Conservation (phyloP, 768 basidiomycete species). For the Boletus rex-veris region DNA sequence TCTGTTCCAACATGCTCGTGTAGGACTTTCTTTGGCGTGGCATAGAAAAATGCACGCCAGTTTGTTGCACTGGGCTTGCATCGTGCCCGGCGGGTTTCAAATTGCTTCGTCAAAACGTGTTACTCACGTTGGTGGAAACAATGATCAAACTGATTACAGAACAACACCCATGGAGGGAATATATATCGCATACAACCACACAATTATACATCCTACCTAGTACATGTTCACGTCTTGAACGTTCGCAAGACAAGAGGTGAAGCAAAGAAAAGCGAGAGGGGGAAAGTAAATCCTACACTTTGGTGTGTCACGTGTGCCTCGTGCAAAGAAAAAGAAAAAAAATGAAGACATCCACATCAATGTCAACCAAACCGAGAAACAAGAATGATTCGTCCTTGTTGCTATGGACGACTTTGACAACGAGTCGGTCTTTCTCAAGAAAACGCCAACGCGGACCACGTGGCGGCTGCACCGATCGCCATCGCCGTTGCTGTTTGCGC, state of each 20-base stretch:
- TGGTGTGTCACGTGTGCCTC: conserved; percentile 5
- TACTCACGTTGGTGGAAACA: too few relatives aligned
- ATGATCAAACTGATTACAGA: too few relatives aligned
- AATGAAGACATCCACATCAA: background rate
- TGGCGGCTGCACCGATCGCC: conserved; percentile 63
- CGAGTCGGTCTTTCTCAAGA: conserved; percentile 29
- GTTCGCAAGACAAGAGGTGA: background rate
- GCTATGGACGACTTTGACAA: background rate
- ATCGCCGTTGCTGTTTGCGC: conserved; percentile 61
- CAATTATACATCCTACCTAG: conserved; percentile 4
- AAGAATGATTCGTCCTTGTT: background rate
- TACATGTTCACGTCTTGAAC: conserved; percentile 4
- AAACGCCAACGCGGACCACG: conserved; percentile 74
- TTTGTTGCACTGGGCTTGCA: too few relatives aligned
- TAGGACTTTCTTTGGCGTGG: too few relatives aligned
- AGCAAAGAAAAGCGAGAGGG: background rate
- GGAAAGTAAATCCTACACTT: background rate
- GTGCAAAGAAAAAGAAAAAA: background rate
- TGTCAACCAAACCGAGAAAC: background rate
- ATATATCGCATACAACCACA: background rate
- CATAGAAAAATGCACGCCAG: too few relatives aligned
- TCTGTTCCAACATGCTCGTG: too few relatives aligned
- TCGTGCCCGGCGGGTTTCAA: too few relatives aligned
- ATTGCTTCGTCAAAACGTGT: too few relatives aligned
- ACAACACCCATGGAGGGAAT: background rate